These are phyloP conservation scores for Dendrobium nobile DNA, from an alignment of 106 monocot genomes.

Conservation along the genomic window DNA sequence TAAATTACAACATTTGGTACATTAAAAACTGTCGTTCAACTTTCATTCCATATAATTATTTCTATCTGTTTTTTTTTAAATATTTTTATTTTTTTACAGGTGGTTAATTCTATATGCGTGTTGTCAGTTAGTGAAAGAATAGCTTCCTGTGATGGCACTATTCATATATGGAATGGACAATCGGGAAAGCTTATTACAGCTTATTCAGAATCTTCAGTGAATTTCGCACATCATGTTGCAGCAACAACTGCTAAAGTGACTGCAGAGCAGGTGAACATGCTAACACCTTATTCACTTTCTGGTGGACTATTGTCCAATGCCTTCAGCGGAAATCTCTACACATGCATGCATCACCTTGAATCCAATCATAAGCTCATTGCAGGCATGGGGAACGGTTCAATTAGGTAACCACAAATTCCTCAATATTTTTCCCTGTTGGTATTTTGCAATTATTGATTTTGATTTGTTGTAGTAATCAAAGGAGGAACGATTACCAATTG, in stretches of 20 bases:
- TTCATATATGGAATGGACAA: conserved; percentile 91
- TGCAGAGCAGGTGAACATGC: conserved; percentile 54
- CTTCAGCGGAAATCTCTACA: conserved; percentile 81
- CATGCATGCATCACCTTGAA: conserved; percentile 78
- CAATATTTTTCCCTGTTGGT: neutral
- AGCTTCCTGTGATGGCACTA: conserved; percentile 96
- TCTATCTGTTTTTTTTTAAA: neutral
- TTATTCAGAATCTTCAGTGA: conserved; percentile 64
- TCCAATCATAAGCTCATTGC: conserved; percentile 60
- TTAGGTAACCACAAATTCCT: conserved; percentile 45
- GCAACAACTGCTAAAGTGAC: conserved; percentile 28
- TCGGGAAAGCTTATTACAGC: conserved; percentile 79
- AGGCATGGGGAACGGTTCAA: conserved; percentile 89
- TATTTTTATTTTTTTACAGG: conserved; percentile 30
- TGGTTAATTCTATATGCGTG: conserved; percentile 69
- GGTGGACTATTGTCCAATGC: conserved; percentile 83
- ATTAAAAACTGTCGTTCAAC: neutral
- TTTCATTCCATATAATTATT: neutral
- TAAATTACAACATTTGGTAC: neutral
- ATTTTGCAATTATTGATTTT: neutral
- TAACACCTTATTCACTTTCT: conserved; percentile 45
- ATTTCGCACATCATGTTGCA: conserved; percentile 19
- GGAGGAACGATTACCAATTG: neutral
- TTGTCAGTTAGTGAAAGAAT: conserved; percentile 67
- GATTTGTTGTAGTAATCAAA: neutral